Evolutionary conservation across 129 eudicot species (phyloP).

Genomic region (Ambrosia artemisiifolia): DNA sequence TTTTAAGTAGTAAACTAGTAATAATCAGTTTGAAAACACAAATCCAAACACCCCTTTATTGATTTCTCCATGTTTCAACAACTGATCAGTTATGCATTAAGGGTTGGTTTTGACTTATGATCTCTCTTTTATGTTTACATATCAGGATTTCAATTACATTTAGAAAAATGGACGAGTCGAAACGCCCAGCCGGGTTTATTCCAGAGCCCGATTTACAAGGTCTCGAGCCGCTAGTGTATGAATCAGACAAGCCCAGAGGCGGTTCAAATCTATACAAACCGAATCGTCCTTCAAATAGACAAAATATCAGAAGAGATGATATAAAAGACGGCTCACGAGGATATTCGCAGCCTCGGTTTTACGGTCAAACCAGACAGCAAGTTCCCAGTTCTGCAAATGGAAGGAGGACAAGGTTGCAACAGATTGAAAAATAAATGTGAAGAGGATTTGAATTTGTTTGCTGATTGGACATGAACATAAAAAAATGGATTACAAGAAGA

Average conservation of each 20-base stretch:
- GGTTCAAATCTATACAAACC: slow-evolving; percentile 24
- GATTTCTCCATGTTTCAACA: neutral
- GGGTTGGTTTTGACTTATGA: neutral
- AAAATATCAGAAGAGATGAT: slow-evolving; percentile 36
- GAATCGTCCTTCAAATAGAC: slow-evolving; percentile 20
- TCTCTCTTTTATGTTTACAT: slow-evolving; percentile 12
- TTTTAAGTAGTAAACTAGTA: neutral
- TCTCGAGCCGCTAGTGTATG: slow-evolving; percentile 61
- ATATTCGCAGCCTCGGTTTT: slow-evolving; percentile 31
- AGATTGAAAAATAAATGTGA: neutral
- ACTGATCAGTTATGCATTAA: neutral
- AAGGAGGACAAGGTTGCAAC: slow-evolving; percentile 28
- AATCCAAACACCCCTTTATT: neutral
- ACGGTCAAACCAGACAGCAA: slow-evolving; percentile 36
- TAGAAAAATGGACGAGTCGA: slow-evolving; percentile 90
- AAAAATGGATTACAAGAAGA: neutral
- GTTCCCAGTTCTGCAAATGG: slow-evolving; percentile 37
- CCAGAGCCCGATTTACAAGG: slow-evolving; percentile 88
- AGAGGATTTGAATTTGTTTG: neutral
- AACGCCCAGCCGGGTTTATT: slow-evolving; percentile 55
- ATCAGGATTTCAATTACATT: slow-evolving; percentile 90
- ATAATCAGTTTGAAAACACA: neutral
- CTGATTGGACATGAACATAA: slow-evolving; percentile 24
- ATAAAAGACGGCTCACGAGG: slow-evolving; percentile 30
- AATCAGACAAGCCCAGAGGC: slow-evolving; percentile 32